phyloP scores from a whole-genome alignment of 108 stramenopile species.

The Seminavis robusta region DNA sequence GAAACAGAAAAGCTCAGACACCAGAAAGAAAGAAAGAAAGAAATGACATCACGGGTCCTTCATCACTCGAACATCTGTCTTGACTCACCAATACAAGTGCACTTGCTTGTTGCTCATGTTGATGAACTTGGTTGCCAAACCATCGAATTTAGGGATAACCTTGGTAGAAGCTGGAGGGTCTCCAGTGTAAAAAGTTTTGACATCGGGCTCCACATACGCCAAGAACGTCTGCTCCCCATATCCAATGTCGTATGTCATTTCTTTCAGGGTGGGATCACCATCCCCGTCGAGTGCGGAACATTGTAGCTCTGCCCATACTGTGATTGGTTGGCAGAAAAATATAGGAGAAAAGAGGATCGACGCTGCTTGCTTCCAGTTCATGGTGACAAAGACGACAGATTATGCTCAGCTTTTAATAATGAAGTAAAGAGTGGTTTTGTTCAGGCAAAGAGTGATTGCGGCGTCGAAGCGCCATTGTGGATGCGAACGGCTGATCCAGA shows the following conservation, averaged over 20 bases:
- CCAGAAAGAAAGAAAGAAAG: too few species aligned
- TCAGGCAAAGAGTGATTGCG: too few species aligned
- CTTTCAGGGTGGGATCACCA: constrained; percentile 34
- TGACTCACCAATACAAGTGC: constrained; percentile 37
- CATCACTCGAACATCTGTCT: too few species aligned
- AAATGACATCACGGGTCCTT: too few species aligned
- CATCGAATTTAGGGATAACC: constrained; percentile 35
- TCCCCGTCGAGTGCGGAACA: constrained; percentile 13
- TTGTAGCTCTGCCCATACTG: too few species aligned
- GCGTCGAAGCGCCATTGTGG: too few species aligned
- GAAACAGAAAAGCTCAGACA: too few species aligned
- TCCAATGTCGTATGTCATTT: constrained; percentile 53
- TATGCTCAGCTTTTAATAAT: too few species aligned
- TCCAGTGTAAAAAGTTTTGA: constrained; percentile 57
- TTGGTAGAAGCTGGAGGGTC: constrained; percentile 15
- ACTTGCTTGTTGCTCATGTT: constrained; percentile 4
- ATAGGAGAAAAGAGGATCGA: background rate
- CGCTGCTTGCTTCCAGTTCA: too few species aligned
- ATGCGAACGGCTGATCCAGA: too few species aligned
- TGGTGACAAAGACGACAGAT: too few species aligned
- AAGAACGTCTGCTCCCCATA: constrained; percentile 40
- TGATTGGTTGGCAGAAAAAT: background rate
- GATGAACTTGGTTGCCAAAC: constrained; percentile 42
- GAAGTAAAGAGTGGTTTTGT: too few species aligned
- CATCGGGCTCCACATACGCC: constrained; percentile 75